These are phyloP conservation scores for Saccharum spontaneum DNA, from an alignment of 176 grass and related monocot genomes.

Conservation along the genomic window DNA sequence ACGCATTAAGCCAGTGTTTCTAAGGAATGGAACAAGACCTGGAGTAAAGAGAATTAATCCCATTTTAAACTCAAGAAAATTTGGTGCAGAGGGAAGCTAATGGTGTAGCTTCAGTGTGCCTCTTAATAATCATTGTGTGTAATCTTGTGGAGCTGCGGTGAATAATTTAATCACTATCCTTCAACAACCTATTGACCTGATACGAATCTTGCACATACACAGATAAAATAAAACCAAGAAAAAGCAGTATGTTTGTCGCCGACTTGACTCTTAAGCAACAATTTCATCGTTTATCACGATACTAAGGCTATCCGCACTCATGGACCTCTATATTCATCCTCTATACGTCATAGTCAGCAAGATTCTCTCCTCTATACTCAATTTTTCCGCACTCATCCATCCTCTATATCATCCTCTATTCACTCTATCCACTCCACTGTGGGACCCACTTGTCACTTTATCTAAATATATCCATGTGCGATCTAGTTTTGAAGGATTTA, in stretches of 20 bases:
- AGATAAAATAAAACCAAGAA: neutral
- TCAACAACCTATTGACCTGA: slow-evolving; percentile 1
- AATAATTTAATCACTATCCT: neutral
- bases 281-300: neutral
- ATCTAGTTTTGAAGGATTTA: too few species aligned
- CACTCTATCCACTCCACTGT: too few species aligned
- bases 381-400: too few species aligned
- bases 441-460: too few species aligned
- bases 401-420: too few species aligned
- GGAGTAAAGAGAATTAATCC: neutral
- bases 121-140: neutral
- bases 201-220: neutral
- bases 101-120: neutral
- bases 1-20: neutral
- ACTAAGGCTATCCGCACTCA: too few species aligned
- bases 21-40: neutral
- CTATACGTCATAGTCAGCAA: too few species aligned
- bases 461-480: too few species aligned
- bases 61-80: neutral
- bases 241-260: neutral
- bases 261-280: neutral
- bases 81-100: neutral
- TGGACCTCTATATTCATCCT: too few species aligned
- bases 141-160: neutral
- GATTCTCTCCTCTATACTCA: too few species aligned